Percentiles rank a stretch among this genome's conserved stretches.
Evolutionary conservation across 2,329 filamentous ascomycete species (phyloP).

Genomic region (Sclerotinia sclerotiorum): DNA sequence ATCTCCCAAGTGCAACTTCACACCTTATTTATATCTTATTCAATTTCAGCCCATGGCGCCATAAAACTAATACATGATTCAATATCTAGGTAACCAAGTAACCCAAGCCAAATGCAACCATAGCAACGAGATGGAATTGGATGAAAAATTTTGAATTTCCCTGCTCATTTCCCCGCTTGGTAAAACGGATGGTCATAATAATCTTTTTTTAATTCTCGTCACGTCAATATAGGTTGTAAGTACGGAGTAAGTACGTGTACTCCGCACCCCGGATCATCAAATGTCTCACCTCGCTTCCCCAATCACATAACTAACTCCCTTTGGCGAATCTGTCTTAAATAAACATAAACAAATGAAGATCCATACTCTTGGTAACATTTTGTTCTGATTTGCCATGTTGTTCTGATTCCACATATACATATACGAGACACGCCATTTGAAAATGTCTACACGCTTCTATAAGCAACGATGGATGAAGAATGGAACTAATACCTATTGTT

Average conservation of each 20-base stretch:
- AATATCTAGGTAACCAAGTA: too few relatives aligned
- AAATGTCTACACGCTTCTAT: too few relatives aligned
- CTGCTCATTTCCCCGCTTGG: conserved; percentile 6
- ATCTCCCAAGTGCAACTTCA: conserved; percentile 2
- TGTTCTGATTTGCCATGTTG: background rate
- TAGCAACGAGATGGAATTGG: conserved; percentile 13
- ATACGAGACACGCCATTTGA: too few relatives aligned
- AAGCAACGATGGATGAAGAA: too few relatives aligned
- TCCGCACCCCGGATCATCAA: background rate
- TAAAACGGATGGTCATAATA: background rate
- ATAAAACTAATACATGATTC: background rate
- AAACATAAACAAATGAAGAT: conserved; percentile 14
- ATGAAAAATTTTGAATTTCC: background rate
- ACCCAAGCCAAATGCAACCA: conserved; percentile 9
- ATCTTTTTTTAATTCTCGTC: conserved; percentile 1
- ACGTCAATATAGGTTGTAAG: background rate
- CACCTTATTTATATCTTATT: conserved; percentile 1
- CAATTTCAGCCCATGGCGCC: conserved; percentile 1
- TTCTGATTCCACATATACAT: too few relatives aligned
- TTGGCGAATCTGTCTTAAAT: background rate
- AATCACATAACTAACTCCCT: background rate
- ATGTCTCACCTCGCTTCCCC: conserved; percentile 16
- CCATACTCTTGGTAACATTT: background rate
- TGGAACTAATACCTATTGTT: background rate
- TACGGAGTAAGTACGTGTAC: background rate